Evolutionary conservation across 106 monocot genomes (phyloP).

Genomic region (Triglochin maritima): DNA sequence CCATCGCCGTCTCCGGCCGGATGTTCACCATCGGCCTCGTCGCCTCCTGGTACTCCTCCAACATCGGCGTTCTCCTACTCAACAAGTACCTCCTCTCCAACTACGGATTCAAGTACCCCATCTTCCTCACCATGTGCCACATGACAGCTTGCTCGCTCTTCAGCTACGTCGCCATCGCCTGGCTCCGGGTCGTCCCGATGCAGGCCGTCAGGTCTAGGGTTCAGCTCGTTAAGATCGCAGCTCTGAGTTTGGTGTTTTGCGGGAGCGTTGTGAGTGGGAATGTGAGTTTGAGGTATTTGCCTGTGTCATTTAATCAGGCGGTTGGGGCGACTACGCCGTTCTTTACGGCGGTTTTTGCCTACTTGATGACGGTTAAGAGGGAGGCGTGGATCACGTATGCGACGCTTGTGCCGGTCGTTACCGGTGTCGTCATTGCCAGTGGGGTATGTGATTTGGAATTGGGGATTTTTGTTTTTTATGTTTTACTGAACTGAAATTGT

Average conservation of each 20-base stretch:
- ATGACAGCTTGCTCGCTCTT: slow-evolving; percentile 26
- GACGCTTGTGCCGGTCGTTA: slow-evolving; percentile 20
- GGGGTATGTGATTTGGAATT: slow-evolving; percentile 5
- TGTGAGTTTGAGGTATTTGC: slow-evolving; percentile 17
- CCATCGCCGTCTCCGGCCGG: slow-evolving; percentile 3
- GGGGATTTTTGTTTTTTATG: neutral
- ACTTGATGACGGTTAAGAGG: slow-evolving; percentile 16
- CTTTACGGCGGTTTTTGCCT: slow-evolving; percentile 22
- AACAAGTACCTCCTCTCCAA: slow-evolving; percentile 29
- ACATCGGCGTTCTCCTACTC: slow-evolving; percentile 61
- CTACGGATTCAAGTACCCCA: slow-evolving; percentile 28
- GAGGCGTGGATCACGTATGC: slow-evolving; percentile 24
- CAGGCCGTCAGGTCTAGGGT: slow-evolving; percentile 16
- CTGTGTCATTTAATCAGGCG: slow-evolving; percentile 23
- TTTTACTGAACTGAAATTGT: neutral
- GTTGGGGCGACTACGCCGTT: slow-evolving; percentile 22
- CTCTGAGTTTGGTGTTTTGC: slow-evolving; percentile 20
- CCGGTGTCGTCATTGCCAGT: slow-evolving; percentile 24
- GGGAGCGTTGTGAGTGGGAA: slow-evolving; percentile 22
- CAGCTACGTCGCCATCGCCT: slow-evolving; percentile 28
- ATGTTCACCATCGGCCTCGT: slow-evolving; percentile 61
- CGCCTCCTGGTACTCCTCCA: slow-evolving; percentile 57
- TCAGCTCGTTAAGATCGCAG: slow-evolving; percentile 20
- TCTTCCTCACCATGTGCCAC: slow-evolving; percentile 33
- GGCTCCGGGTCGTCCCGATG: slow-evolving; percentile 25